Percentiles rank a stretch among this genome's conserved stretches.
These are phyloP conservation scores for Breynia disticha DNA, from an alignment of 441 rosid species.

Conservation along the genomic window DNA sequence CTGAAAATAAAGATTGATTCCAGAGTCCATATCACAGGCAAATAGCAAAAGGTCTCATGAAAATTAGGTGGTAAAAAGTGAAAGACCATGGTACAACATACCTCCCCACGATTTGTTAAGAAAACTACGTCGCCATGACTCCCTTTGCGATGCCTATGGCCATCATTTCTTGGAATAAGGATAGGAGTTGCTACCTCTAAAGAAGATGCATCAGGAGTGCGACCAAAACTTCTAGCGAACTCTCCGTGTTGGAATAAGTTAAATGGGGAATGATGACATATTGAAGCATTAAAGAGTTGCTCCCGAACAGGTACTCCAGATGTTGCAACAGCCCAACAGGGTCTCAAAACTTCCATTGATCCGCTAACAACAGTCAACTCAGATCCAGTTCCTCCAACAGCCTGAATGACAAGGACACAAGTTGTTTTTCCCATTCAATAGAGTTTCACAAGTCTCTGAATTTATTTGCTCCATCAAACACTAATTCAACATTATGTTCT, in stretches of 20 bases:
- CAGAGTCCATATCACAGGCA: not conserved
- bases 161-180: constrained; percentile 77
- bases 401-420: constrained; percentile 33
- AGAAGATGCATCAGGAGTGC: constrained; percentile 46
- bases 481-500: not conserved
- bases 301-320: constrained; percentile 96
- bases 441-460: not conserved
- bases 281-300: constrained; percentile 93
- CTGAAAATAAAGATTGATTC: constrained; percentile 29
- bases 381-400: constrained; percentile 93
- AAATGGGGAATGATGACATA: constrained; percentile 78
- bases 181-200: constrained; percentile 95
- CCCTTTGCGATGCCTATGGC: constrained; percentile 74
- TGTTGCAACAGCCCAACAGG: constrained; percentile 99
- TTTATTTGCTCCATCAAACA: not conserved
- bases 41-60: not conserved
- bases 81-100: constrained; percentile 20
- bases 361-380: constrained; percentile 91
- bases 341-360: constrained; percentile 87
- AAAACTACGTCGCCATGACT: constrained; percentile 94
- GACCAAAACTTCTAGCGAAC: constrained; percentile 57
- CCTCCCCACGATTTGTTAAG: constrained; percentile 97
- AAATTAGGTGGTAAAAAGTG: not conserved
- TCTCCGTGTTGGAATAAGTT: constrained; percentile 84
- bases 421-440: not conserved